Conservation (phyloP, 768 basidiomycete genomes). For the Sarcodon aspratus region DNA sequence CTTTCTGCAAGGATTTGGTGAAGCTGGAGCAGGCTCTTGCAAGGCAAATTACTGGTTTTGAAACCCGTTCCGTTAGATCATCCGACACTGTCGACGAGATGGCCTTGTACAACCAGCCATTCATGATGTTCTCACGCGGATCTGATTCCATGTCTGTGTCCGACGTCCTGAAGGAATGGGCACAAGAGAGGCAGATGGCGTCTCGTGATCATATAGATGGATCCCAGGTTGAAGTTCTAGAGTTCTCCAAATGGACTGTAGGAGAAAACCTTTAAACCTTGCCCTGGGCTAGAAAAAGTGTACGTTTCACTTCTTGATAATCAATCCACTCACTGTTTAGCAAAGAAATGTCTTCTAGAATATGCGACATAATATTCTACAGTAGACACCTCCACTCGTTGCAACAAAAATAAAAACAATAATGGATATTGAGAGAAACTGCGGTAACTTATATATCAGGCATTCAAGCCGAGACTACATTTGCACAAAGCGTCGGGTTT, state of each 20-base stretch:
- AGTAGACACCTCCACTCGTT: too few relatives aligned
- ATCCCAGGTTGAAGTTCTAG: conserved; percentile 32
- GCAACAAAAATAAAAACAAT: too few relatives aligned
- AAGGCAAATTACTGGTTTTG: conserved; percentile 78
- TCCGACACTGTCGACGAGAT: conserved; percentile 27
- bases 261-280: conserved; percentile 43
- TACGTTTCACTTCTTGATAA: not conserved
- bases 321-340: not conserved
- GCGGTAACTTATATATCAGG: too few relatives aligned
- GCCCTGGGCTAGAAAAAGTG: conserved; percentile 51
- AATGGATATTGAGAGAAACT: too few relatives aligned
- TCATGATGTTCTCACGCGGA: conserved; percentile 62
- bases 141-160: conserved; percentile 20
- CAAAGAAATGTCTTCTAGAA: too few relatives aligned
- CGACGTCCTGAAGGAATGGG: conserved; percentile 42
- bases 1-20: conserved; percentile 45
- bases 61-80: conserved; percentile 40
- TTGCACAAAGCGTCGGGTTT: too few relatives aligned
- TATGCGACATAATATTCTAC: too few relatives aligned
- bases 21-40: conserved; percentile 67
- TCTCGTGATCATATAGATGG: conserved; percentile 9
- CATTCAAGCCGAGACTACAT: too few relatives aligned
- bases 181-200: conserved; percentile 32
- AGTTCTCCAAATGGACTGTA: conserved; percentile 57
- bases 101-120: conserved; percentile 61